These are phyloP conservation scores for Oryza coarctata DNA, from an alignment of 176 grass and related monocot genomes.

Conservation along the genomic window DNA sequence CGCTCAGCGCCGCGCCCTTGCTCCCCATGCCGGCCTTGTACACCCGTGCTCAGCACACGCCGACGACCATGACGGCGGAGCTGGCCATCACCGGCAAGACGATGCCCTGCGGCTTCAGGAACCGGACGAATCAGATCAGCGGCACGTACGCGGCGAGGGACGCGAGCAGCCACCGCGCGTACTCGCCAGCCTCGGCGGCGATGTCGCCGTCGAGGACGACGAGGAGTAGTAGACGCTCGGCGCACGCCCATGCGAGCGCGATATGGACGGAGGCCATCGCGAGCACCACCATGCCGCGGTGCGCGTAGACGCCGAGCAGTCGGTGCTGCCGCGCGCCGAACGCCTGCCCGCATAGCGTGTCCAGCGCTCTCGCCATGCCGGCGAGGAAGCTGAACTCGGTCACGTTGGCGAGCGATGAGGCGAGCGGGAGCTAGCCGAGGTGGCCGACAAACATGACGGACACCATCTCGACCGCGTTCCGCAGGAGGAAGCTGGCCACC, in stretches of 20 bases:
- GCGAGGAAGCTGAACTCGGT: conserved; percentile 53
- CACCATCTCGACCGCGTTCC: conserved; percentile 39
- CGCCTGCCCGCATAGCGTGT: conserved; percentile 64
- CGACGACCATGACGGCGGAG: conserved; percentile 6
- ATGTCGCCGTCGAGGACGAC: conserved; percentile 55
- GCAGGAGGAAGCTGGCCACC: conserved; percentile 43
- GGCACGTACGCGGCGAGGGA: conserved; percentile 57
- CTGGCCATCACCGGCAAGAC: conserved; percentile 34
- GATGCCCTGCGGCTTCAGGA: conserved; percentile 45
- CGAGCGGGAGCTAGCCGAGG: conserved; percentile 57
- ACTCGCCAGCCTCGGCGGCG: conserved; percentile 60
- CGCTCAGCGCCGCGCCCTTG: conserved; percentile 38
- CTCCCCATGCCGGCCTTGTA: conserved; percentile 34
- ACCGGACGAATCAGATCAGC: conserved; percentile 48
- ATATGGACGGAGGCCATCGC: conserved; percentile 41
- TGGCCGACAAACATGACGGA: conserved; percentile 70
- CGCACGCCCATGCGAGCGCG: conserved; percentile 37
- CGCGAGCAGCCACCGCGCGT: conserved; percentile 60
- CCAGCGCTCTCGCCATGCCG: conserved; percentile 36
- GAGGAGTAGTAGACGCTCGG: conserved; percentile 37
- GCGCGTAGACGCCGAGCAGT: conserved; percentile 34
- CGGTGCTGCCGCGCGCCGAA: conserved; percentile 49
- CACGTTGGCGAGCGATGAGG: conserved; percentile 48
- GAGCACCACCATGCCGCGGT: conserved; percentile 37
- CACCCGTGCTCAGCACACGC: conserved; percentile 28